Evolutionary conservation across 208 protist genomes (phyloP).

Genomic region (Trypanosoma rangeli): DNA sequence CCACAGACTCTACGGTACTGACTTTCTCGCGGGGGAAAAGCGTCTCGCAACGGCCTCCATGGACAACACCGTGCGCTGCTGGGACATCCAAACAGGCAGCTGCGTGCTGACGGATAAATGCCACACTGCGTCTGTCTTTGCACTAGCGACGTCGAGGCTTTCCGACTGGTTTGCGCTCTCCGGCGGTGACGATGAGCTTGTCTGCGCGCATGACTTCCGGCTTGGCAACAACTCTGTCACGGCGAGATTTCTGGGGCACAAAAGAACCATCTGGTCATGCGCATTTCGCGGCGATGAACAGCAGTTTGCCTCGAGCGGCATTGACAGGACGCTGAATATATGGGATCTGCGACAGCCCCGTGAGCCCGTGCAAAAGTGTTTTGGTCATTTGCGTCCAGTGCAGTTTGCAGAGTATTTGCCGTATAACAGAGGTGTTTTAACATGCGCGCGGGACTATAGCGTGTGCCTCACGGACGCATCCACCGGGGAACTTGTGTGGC

Average conservation of each 20-base stretch:
- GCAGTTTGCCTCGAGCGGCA: slow-evolving; percentile 56
- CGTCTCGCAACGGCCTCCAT: slow-evolving; percentile 53
- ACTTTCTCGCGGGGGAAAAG: slow-evolving; percentile 33
- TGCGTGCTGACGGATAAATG: slow-evolving; percentile 34
- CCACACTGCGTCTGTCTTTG: slow-evolving; percentile 60
- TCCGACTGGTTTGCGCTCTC: slow-evolving; percentile 46
- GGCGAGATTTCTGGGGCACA: slow-evolving; percentile 48
- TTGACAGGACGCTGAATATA: slow-evolving; percentile 58
- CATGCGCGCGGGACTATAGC: slow-evolving; percentile 48
- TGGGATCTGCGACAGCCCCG: slow-evolving; percentile 58
- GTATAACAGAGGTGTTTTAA: slow-evolving; percentile 47
- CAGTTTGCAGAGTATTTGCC: slow-evolving; percentile 62
- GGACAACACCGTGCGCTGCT: slow-evolving; percentile 52
- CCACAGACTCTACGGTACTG: slow-evolving; percentile 61
- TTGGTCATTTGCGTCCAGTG: slow-evolving; percentile 47
- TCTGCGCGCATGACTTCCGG: slow-evolving; percentile 74
- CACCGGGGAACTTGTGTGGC: slow-evolving; percentile 50
- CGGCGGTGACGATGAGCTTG: slow-evolving; percentile 46
- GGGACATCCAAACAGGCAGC: slow-evolving; percentile 47
- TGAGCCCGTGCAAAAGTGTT: slow-evolving; percentile 26
- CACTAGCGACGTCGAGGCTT: slow-evolving; percentile 36
- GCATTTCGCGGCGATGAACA: slow-evolving; percentile 42
- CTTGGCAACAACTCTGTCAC: slow-evolving; percentile 33
- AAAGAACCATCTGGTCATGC: slow-evolving; percentile 59
- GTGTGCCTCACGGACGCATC: slow-evolving; percentile 39